phyloP scores from a whole-genome alignment of 192 early-diverging fungal species.

The Spizellomyces sp. region DNA sequence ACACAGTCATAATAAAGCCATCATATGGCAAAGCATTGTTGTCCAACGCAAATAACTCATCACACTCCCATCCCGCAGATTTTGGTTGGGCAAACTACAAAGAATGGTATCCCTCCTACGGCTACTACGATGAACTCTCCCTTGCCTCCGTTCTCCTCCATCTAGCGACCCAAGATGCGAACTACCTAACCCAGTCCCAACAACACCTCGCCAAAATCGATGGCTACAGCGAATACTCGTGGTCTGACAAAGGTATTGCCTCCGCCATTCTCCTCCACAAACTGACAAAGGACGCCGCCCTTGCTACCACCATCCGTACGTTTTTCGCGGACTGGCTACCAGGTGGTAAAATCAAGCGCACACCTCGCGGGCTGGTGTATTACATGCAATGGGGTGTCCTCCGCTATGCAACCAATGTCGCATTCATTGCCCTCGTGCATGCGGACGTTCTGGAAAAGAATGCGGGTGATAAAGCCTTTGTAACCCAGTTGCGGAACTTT shows the following conservation, averaged over 20 bases:
- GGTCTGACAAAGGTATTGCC: slow-evolving; percentile 31
- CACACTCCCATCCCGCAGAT: too few relatives aligned
- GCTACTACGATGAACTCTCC: slow-evolving; percentile 29
- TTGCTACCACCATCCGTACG: slow-evolving; percentile 12
- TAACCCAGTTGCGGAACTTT: slow-evolving; percentile 29
- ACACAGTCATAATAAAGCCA: too few relatives aligned
- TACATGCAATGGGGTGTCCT: slow-evolving; percentile 52
- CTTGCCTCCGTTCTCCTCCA: slow-evolving; percentile 26
- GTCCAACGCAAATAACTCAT: too few relatives aligned
- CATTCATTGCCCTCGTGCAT: slow-evolving; percentile 46
- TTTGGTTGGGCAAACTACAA: slow-evolving; percentile 25
- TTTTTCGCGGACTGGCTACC: slow-evolving; percentile 24
- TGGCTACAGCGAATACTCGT: slow-evolving; percentile 26
- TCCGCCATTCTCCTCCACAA: slow-evolving; percentile 42
- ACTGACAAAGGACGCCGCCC: slow-evolving; percentile 38
- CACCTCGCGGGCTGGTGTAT: slow-evolving; percentile 56
- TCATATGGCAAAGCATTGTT: too few relatives aligned
- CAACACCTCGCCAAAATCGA: not conserved
- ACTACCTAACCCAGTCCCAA: slow-evolving; percentile 2
- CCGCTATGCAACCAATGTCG: slow-evolving; percentile 51
- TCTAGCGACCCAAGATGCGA: slow-evolving; percentile 14
- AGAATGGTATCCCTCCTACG: slow-evolving; percentile 30
- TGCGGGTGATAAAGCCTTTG: not conserved
- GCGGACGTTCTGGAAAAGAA: slow-evolving; percentile 18
- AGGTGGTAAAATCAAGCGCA: slow-evolving; percentile 35